phyloP scores from a whole-genome alignment of 129 eudicot species.

The Centaurea solstitialis region DNA sequence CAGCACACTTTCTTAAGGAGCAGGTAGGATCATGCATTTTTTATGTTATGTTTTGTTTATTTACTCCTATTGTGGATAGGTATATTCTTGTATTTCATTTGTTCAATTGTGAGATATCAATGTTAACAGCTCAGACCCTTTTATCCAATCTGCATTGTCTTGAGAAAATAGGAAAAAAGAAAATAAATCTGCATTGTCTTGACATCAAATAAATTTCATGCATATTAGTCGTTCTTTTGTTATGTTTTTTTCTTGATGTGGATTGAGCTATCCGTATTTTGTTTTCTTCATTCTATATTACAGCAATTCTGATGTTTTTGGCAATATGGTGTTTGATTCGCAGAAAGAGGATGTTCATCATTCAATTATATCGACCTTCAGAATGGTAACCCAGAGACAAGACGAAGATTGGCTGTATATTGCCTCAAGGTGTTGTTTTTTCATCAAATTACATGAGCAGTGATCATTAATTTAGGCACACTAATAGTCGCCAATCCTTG shows the following conservation, averaged over 20 bases:
- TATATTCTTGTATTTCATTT: not conserved
- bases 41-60: constrained; percentile 5
- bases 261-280: not conserved
- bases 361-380: constrained; percentile 98
- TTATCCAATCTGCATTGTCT: not conserved
- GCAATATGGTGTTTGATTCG: constrained; percentile 25
- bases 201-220: not conserved
- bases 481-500: constrained; percentile 6
- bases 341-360: constrained; percentile 99
- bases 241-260: constrained; percentile 4
- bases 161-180: not conserved
- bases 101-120: constrained; percentile 1
- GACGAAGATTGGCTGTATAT: constrained; percentile 97
- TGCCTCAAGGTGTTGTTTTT: constrained; percentile 77
- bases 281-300: not conserved
- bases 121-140: not conserved
- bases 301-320: constrained; percentile 14
- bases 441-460: not conserved
- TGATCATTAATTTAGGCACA: constrained; percentile 2
- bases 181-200: not conserved
- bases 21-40: constrained; percentile 53
- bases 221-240: not conserved
- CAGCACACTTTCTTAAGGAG: constrained; percentile 93
- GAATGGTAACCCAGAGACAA: constrained; percentile 95
- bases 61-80: not conserved